These are phyloP conservation scores for Pugionium dolabratum DNA, from an alignment of 345 rosid genomes.

Conservation along the genomic window DNA sequence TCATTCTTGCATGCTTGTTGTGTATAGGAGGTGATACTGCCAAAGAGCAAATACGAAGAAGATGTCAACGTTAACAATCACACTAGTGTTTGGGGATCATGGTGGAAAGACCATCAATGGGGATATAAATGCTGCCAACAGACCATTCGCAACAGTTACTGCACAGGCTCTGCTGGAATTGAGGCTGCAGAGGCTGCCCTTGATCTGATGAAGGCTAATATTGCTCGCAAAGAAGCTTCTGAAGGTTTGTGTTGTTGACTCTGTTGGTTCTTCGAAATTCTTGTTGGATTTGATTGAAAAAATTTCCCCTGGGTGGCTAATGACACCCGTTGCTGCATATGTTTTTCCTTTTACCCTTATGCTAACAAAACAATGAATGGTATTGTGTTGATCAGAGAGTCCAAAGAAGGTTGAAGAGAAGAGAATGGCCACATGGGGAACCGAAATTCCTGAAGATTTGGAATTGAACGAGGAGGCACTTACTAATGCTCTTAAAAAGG, in stretches of 20 bases:
- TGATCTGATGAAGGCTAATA: constrained; percentile 81
- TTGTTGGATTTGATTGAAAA: neutral
- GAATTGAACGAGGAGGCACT: constrained; percentile 62
- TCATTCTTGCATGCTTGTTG: neutral
- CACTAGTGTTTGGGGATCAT: constrained; percentile 86
- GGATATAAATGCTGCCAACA: constrained; percentile 91
- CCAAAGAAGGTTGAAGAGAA: constrained; percentile 57
- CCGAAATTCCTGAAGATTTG: constrained; percentile 62
- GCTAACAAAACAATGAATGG: neutral
- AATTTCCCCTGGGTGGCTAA: neutral
- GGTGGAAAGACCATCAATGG: constrained; percentile 93
- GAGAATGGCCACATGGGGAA: constrained; percentile 78
- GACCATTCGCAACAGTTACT: constrained; percentile 73
- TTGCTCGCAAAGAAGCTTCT: constrained; percentile 66
- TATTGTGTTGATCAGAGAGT: constrained; percentile 26
- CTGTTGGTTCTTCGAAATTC: neutral
- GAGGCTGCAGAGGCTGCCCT: constrained; percentile 89
- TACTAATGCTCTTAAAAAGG: constrained; percentile 64
- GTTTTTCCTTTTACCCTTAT: constrained; percentile 23
- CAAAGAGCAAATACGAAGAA: constrained; percentile 75
- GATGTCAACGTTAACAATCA: constrained; percentile 63
- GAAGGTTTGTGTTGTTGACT: constrained; percentile 40
- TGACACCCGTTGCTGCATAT: neutral
- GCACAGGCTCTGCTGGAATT: constrained; percentile 89
- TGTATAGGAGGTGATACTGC: constrained; percentile 55